Evolutionary conservation across 306 rosid species (phyloP).

Genomic region (Prosopis cineraria): DNA sequence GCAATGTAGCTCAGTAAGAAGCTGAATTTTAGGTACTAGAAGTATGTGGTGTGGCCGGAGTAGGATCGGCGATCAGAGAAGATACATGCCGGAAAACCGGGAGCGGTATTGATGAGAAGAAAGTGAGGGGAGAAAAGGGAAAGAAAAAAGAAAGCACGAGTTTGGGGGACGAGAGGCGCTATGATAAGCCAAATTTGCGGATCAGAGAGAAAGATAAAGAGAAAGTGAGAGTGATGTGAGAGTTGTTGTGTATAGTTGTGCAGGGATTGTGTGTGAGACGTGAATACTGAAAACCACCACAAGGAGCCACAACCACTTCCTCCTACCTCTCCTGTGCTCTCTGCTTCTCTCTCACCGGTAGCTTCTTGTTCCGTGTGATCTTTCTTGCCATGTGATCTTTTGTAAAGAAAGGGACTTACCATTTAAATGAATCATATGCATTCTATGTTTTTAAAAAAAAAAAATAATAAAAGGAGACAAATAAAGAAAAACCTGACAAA

Average conservation of each 20-base stretch:
- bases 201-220: conserved; percentile 29
- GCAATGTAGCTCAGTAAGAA: neutral
- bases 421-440: too few relatives aligned
- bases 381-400: neutral
- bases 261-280: neutral
- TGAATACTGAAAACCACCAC: neutral
- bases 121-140: conserved; percentile 4
- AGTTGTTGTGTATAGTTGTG: neutral
- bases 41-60: neutral
- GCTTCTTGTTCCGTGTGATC: neutral
- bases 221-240: neutral
- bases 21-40: neutral
- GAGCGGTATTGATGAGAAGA: conserved; percentile 12
- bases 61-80: conserved; percentile 6
- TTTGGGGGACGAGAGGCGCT: conserved; percentile 10
- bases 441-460: too few relatives aligned
- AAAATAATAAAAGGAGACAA: too few relatives aligned
- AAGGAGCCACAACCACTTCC: neutral
- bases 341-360: neutral
- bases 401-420: too few relatives aligned
- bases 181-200: conserved; percentile 49
- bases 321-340: neutral
- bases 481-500: too few relatives aligned
- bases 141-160: conserved; percentile 27
- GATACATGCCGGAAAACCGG: conserved; percentile 29